A percentile compares a stretch with the other conserved stretches of the same genome.
These are phyloP conservation scores for Bipolaris oryzae DNA, from an alignment of 2,329 filamentous ascomycete genomes.

Conservation along the genomic window DNA sequence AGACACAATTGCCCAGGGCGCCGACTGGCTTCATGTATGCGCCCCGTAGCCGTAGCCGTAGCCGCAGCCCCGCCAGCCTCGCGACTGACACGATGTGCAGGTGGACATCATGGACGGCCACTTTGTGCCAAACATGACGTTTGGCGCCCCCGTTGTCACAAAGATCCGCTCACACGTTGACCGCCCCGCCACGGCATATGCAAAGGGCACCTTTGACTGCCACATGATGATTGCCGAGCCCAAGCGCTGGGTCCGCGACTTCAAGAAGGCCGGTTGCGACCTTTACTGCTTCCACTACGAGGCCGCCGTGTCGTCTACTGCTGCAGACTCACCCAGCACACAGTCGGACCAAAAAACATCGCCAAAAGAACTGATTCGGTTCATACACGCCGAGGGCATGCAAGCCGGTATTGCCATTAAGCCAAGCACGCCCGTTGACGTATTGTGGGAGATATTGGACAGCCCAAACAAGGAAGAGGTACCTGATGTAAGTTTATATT, in stretches of 20 bases:
- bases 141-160: slow-evolving; percentile 91
- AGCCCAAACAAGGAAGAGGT: slow-evolving; percentile 72
- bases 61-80: slow-evolving; percentile 2
- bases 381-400: slow-evolving; percentile 88
- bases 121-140: slow-evolving; percentile 98
- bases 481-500: slow-evolving; percentile 74
- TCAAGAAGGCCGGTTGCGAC: slow-evolving; percentile 91
- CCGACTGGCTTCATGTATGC: slow-evolving; percentile 58
- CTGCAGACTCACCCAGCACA: slow-evolving; percentile 77
- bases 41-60: slow-evolving; percentile 6
- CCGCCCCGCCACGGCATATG: slow-evolving; percentile 69
- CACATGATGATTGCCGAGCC: slow-evolving; percentile 99
- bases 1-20: slow-evolving; percentile 81
- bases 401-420: slow-evolving; percentile 95
- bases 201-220: slow-evolving; percentile 95
- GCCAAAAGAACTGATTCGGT: slow-evolving; percentile 83
- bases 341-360: slow-evolving; percentile 74
- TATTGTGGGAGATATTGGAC: slow-evolving; percentile 89
- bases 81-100: slow-evolving; percentile 80
- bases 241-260: slow-evolving; percentile 97
- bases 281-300: slow-evolving; percentile 99
- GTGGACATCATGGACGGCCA: slow-evolving; percentile 99
- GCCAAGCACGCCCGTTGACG: slow-evolving; percentile 86
- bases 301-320: slow-evolving; percentile 82
- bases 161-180: slow-evolving; percentile 90